Base-by-base conservation (phyloP, 2,329 filamentous ascomycete genomes). In the Colletotrichum horii region DNA sequence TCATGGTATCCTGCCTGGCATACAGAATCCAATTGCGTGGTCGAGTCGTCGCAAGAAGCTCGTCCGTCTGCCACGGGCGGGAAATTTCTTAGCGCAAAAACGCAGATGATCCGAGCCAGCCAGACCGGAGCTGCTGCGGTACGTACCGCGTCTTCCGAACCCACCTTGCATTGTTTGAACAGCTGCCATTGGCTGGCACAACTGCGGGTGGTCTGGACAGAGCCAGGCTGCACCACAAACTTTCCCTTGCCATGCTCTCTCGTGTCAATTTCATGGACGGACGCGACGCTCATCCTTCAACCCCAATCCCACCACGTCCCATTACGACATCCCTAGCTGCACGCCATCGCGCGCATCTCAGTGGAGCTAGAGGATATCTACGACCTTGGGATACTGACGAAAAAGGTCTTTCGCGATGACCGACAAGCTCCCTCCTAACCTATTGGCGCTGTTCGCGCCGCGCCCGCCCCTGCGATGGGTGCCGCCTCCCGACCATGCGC, bases 371-470 rank as follows among this genome's bases (percentile, higher is more conserved):
- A 43, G 48, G 65, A 36, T n/a, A 52, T 34, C 12, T 24, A 24
- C 14, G 30, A 34, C 15, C 55, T 11, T 30, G 12, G 61, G 19
- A 22, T 56, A 38, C 28, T 32, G 65, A 76, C 26, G 32, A 71
- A 67, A 56, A 64, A 32, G 48, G 60, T 60, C 55, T 61, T 77
- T 70, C 80, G 88, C 80, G 77, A 99, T 98, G 97, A 98, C 97
- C 66, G 96, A 98, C 90, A 97, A 97, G 87, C 94, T 99, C 24
- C 96, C 97, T 74, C 95, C 94, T 71, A 96, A 98, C 83, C 91
- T 98, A 75, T 91, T 98, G 81, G 94, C 95, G 86, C 95, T 98
- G 79, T 99, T 99, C 88, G 95, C 96, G 86, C 95, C 97, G 83
- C 95, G 97, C 76, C 97, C 97, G 80, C 94, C 96, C 75, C 88